Evolutionary conservation across 2,329 filamentous ascomycete species (phyloP), one percentile per base, ranked within the genome.

Genomic region (Elsinoe australis): DNA sequence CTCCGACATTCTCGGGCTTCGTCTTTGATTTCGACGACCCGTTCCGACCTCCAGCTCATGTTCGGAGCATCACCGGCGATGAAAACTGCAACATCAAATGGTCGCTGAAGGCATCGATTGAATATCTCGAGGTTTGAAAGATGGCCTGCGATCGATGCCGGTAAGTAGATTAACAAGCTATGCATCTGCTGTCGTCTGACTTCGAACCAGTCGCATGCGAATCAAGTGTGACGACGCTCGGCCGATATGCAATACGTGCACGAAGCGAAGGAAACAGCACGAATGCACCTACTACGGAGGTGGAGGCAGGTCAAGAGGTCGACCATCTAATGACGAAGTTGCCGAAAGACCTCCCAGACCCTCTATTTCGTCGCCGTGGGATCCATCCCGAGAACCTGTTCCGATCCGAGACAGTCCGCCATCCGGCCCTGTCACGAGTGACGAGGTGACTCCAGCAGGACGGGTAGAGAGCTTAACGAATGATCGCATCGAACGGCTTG

Each of bases 61-160:
- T n/a, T n/a, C n/a, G n/a, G n/a, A n/a, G n/a, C n/a, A n/a, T n/a
- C n/a, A n/a, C n/a, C n/a, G n/a, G n/a, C n/a, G n/a, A n/a, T n/a
- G n/a, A n/a, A n/a, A n/a, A n/a, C n/a, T n/a, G n/a, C n/a, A n/a
- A n/a, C n/a, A n/a, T n/a, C n/a, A n/a, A n/a, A n/a, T n/a, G n/a
- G n/a, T n/a, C n/a, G n/a, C n/a, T n/a, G n/a, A n/a, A n/a, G n/a
- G n/a, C n/a, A n/a, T n/a, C n/a, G n/a, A n/a, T n/a, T n/a, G n/a
- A n/a, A n/a, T n/a, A n/a, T n/a, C n/a, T n/a, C n/a, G n/a, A n/a
- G n/a, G n/a, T 29, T 7, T 29, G 7, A 6, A 32, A 14, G 3
- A 48, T 48, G 45, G 45, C 45, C 14, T 48, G 45, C 34, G 45
- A 48, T 19, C 19, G 45, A 26, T 48, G 45, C 18, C 32, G 45